A percentile compares a stretch with the other conserved stretches of the same genome.
Conservation (phyloP, 129 eudicot species). For the Tagetes erecta region DNA sequence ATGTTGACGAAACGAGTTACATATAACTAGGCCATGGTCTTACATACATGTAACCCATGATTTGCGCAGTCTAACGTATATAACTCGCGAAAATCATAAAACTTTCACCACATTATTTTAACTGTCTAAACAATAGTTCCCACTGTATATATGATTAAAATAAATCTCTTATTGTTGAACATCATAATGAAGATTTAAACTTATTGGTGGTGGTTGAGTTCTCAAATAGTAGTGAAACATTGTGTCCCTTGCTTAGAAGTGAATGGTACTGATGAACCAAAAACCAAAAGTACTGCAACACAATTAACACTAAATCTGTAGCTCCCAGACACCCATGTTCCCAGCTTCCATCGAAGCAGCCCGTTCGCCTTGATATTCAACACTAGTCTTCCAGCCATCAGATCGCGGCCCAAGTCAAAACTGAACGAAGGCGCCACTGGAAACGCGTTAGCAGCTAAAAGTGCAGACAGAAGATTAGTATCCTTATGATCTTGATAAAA, state of each 20-base stretch:
- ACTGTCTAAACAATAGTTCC: too few species aligned
- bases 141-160: too few species aligned
- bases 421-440: constrained; percentile 60
- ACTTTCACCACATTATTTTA: too few species aligned
- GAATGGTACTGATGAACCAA: constrained; percentile 46
- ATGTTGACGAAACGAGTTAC: too few species aligned
- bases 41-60: too few species aligned
- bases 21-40: too few species aligned
- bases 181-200: too few species aligned
- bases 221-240: constrained; percentile 51
- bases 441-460: constrained; percentile 39
- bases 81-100: too few species aligned
- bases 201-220: background rate
- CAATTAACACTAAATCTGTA: constrained; percentile 58
- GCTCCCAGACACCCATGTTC: constrained; percentile 63
- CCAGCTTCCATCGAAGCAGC: constrained; percentile 62
- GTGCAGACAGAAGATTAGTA: constrained; percentile 42
- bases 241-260: constrained; percentile 50
- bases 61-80: too few species aligned
- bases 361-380: constrained; percentile 56
- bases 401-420: constrained; percentile 55
- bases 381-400: constrained; percentile 44
- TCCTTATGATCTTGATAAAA: constrained; percentile 69
- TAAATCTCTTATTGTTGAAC: too few species aligned
- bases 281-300: constrained; percentile 40